Conservation (phyloP, 495 filamentous ascomycete genomes). For the Xylaria sp. region DNA sequence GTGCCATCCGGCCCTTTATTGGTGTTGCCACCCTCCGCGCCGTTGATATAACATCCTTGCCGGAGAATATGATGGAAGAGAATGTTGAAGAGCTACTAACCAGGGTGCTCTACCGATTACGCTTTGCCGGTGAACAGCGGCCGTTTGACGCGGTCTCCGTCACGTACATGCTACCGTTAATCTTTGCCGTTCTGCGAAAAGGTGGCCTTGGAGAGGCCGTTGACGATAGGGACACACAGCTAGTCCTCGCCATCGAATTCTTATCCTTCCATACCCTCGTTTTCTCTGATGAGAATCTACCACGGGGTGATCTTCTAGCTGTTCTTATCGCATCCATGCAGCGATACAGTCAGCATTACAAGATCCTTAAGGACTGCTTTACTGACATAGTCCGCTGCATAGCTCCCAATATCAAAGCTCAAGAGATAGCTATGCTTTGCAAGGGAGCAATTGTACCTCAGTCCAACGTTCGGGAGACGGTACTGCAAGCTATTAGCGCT, state of each 20-base stretch:
- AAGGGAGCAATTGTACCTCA: conserved; percentile 79
- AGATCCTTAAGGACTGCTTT: conserved; percentile 89
- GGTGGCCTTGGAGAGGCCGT: conserved; percentile 75
- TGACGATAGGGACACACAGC: conserved; percentile 85
- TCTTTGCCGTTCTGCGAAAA: conserved; percentile 74
- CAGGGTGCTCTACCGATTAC: conserved; percentile 85
- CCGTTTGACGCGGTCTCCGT: conserved; percentile 87
- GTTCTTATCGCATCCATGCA: conserved; percentile 83
- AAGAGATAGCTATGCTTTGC: conserved; percentile 75
- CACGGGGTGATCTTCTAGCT: conserved; percentile 73
- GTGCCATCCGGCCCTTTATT: conserved; percentile 76
- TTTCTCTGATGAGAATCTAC: conserved; percentile 73
- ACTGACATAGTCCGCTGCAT: conserved; percentile 81
- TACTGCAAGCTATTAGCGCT: conserved; percentile 87
- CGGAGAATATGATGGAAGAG: conserved; percentile 75
- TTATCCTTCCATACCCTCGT: conserved; percentile 83
- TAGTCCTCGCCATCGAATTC: conserved; percentile 90
- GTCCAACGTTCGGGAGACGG: conserved; percentile 78
- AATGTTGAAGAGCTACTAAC: conserved; percentile 86
- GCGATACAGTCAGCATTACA: conserved; percentile 89
- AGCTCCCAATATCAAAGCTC: conserved; percentile 71
- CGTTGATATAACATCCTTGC: conserved; percentile 72
- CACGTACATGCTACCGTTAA: conserved; percentile 83
- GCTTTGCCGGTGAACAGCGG: conserved; percentile 88
- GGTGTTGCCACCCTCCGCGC: conserved; percentile 86